Percentiles rank a stretch among this genome's conserved stretches.
Evolutionary conservation across 2,329 filamentous ascomycete species (phyloP).

Genomic region (Lecanosticta acicola): DNA sequence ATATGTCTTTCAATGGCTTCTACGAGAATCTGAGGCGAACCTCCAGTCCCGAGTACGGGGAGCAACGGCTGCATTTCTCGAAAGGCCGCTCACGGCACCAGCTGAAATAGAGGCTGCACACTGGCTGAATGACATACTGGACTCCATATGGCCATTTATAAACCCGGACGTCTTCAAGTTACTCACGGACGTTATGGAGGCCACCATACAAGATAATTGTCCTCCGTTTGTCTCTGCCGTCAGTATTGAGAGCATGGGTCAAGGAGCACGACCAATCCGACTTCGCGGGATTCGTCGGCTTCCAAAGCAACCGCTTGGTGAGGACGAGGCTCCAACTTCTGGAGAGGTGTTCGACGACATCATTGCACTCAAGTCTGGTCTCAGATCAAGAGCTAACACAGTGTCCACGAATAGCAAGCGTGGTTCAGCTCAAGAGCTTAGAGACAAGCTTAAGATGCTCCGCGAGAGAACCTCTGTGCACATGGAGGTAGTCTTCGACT

Average conservation of each 20-base stretch:
- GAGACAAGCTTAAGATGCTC: conserved; percentile 1
- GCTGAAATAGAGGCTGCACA: not conserved
- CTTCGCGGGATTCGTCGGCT: not conserved
- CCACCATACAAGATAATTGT: conserved; percentile 1
- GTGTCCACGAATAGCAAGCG: not conserved
- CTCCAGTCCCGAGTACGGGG: not conserved
- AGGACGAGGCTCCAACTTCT: not conserved
- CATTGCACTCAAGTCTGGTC: not conserved
- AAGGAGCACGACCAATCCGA: not conserved
- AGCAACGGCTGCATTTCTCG: not conserved
- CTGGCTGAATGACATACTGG: conserved; percentile 1
- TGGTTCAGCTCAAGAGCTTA: not conserved
- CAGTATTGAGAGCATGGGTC: conserved; percentile 1
- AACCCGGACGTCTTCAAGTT: conserved; percentile 1
- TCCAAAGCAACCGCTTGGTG: not conserved
- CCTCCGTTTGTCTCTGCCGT: not conserved
- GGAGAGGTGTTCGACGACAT: conserved; percentile 1
- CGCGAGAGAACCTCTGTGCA: conserved; percentile 3
- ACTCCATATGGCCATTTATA: not conserved
- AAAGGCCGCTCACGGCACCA: not conserved
- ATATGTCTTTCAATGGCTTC: not conserved
- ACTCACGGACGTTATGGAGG: not conserved
- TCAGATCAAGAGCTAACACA: not conserved
- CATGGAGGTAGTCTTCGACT: conserved; percentile 2
- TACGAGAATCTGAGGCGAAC: not conserved